A percentile compares a stretch with the other conserved stretches of the same genome.
These are phyloP conservation scores for Fraxinus ornus DNA, from an alignment of 305 asterid genomes.

Conservation along the genomic window DNA sequence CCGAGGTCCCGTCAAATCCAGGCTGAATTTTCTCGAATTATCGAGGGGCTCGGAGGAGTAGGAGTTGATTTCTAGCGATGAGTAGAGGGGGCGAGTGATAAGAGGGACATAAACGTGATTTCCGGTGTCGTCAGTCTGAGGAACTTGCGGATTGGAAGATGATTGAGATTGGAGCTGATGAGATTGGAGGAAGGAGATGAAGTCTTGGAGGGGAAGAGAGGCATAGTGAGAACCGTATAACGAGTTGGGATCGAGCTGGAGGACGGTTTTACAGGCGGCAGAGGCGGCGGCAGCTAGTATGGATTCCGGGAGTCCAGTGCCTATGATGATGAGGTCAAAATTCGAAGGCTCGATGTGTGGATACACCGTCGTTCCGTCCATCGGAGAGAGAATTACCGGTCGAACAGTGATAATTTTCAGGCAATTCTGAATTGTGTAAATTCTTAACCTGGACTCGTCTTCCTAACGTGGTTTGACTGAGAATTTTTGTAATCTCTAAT, in stretches of 20 bases:
- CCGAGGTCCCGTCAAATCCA: slow-evolving; percentile 81
- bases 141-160: slow-evolving; percentile 8
- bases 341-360: slow-evolving; percentile 66
- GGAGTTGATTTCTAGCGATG: slow-evolving; percentile 47
- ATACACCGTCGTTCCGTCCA: slow-evolving; percentile 47
- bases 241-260: slow-evolving; percentile 81
- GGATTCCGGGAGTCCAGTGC: slow-evolving; percentile 86
- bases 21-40: slow-evolving; percentile 45
- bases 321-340: slow-evolving; percentile 71
- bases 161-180: slow-evolving; percentile 25
- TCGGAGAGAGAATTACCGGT: slow-evolving; percentile 4
- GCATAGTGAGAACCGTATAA: slow-evolving; percentile 58
- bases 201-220: slow-evolving; percentile 63
- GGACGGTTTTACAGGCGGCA: slow-evolving; percentile 76
- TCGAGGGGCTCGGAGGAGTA: slow-evolving; percentile 51
- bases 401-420: too few relatives aligned
- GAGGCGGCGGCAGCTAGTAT: slow-evolving; percentile 77
- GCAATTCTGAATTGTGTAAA: too few relatives aligned
- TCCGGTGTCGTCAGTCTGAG: slow-evolving; percentile 22
- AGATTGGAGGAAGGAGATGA: slow-evolving; percentile 41
- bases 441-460: too few relatives aligned
- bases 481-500: too few relatives aligned
- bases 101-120: slow-evolving; percentile 37
- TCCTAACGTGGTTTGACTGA: too few relatives aligned
- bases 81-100: slow-evolving; percentile 49